A percentile compares a stretch with the other conserved stretches of the same genome.
Evolutionary conservation across 2,329 filamentous ascomycete species (phyloP).

Genomic region (Alternaria viburni): DNA sequence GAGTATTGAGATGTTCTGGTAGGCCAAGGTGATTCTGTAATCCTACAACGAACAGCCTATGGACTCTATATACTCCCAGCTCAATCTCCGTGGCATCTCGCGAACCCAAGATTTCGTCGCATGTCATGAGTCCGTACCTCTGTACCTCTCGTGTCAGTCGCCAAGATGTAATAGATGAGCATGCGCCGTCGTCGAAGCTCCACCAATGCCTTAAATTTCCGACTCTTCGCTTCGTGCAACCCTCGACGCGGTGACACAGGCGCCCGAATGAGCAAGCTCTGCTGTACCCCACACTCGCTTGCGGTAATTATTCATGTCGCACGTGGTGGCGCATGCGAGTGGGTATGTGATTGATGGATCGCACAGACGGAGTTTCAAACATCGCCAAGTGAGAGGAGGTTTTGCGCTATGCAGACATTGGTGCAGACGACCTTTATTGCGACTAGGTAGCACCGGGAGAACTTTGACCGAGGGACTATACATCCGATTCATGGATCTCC

Average conservation of each 20-base stretch:
- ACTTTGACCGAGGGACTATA: not conserved
- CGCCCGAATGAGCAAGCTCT: not conserved
- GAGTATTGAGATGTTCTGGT: not conserved
- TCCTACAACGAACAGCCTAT: not conserved
- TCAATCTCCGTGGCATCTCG: not conserved
- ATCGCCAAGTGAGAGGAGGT: not conserved
- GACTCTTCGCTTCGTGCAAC: not conserved
- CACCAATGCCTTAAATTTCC: slow-evolving; percentile 3
- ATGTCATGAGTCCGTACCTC: not conserved
- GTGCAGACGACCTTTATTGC: not conserved
- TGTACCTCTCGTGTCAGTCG: not conserved
- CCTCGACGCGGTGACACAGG: not conserved
- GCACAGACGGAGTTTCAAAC: not conserved
- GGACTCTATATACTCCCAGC: not conserved
- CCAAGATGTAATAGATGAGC: not conserved
- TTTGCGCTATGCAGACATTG: not conserved
- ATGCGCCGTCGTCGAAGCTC: not conserved
- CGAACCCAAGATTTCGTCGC: not conserved
- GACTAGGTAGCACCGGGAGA: not conserved
- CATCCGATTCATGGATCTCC: not conserved
- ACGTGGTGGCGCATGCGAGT: not conserved
- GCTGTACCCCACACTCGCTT: not conserved
- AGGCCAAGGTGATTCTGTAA: not conserved
- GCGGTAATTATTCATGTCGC: not conserved
- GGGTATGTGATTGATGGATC: not conserved